Base-by-base conservation (phyloP, 305 asterid species). In the Stenogyne calaminthoides region DNA sequence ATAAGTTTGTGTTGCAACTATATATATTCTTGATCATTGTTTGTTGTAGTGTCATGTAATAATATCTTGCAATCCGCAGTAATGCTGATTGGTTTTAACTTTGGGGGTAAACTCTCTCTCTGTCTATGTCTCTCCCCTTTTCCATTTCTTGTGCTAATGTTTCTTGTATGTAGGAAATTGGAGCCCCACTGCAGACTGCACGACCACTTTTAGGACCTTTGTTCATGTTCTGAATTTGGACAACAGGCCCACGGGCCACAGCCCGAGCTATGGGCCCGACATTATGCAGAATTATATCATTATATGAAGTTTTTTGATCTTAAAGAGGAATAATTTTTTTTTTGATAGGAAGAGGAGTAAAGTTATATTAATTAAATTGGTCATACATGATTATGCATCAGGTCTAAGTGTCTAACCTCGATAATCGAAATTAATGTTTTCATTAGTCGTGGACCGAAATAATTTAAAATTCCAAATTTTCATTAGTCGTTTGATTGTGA, bases 21-120 rank as follows among this genome's bases (percentile, higher is more conserved):
- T 10, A 18, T 34, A 34, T 65, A 10, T 34, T 64, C 67, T 64
- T 71, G 56, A 54, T 6, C 56, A 55, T 58, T 40, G 39, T 76
- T 76, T 66, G 36, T 52, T 71, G 71, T 71, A 62, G 80, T 54
- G 67, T 54, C 56, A 1, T 58, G 46, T 56, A 37, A 64, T 29
- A 59, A 46, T 55, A 76, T 27, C 55, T 16, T 9, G 47, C 47
- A 40, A 40, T 40, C 47, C 14, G 47, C 47, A 44, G 16, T 4
- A 22, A 55, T 55, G n/a, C n/a, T n/a, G n/a, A n/a, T n/a, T n/a
- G n/a, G 61, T n/a, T 76, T 61, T 39, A 15, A 7, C 16, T 69
- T n/a, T 12, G 51, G 51, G 15, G 51, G 34, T 22, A 22, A 22
- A 22, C 2, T 29, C 2, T 29, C 5, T 4, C n/a, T n/a, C n/a